phyloP scores from a whole-genome alignment of 2,329 filamentous ascomycete genomes.

The Aspergillus flavus region DNA sequence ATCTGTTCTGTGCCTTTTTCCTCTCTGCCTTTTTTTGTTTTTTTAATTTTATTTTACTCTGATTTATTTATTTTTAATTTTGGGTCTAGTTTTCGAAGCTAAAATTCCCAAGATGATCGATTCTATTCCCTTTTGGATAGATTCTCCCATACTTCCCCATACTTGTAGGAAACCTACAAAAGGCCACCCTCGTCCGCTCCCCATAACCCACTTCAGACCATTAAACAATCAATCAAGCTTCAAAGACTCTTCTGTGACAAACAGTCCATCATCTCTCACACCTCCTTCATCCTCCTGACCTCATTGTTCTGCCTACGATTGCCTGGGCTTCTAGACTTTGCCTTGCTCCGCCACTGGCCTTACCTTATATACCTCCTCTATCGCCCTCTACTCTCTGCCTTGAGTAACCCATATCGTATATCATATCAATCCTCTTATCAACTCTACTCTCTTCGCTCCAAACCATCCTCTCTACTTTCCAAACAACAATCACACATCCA shows the following conservation, averaged over 20 bases:
- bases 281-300: neutral
- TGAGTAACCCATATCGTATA: neutral
- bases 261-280: slow-evolving; percentile 14
- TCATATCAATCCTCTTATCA: neutral
- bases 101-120: slow-evolving; percentile 1
- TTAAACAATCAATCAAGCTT: neutral
- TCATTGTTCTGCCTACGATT: slow-evolving; percentile 1
- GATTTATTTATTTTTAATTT: slow-evolving; percentile 10
- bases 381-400: neutral
- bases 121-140: slow-evolving; percentile 10
- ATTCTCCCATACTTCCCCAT: slow-evolving; percentile 13
- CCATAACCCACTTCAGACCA: slow-evolving; percentile 3
- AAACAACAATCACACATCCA: slow-evolving; percentile 1
- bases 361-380: slow-evolving; percentile 4
- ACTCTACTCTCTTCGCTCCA: slow-evolving; percentile 2
- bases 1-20: slow-evolving; percentile 4
- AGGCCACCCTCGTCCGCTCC: slow-evolving; percentile 12
- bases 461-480: neutral
- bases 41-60: neutral
- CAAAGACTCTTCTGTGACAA: neutral
- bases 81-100: neutral
- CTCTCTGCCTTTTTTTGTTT: neutral
- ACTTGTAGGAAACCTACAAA: slow-evolving; percentile 19
- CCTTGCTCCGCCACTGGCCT: slow-evolving; percentile 10
- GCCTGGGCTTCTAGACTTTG: neutral